Evolutionary conservation across 140 eudicot species (phyloP), one percentile per base, ranked within the genome.

Genomic region (Flaveria floridana): DNA sequence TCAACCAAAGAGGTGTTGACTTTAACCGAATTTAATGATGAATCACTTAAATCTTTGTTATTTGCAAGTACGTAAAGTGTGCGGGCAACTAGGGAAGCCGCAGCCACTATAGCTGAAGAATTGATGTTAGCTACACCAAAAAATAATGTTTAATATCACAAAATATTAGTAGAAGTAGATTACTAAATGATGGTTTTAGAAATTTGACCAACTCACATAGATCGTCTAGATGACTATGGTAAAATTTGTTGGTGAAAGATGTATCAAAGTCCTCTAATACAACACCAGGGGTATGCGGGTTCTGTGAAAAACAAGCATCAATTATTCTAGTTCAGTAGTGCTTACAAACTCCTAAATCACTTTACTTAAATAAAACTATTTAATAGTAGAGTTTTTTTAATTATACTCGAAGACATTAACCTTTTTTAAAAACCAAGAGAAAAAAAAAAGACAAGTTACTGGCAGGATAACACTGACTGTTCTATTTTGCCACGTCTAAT

Each of bases 191-290:
- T 12, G 56, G 65, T 37, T 47, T 26, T 57, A 51, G 62, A 62
- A 72, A 28, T 21, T 19, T 23, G 70, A 77, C 70, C 39, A 73
- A 86, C 98, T 90, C 75, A 94, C 97, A 80, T 18, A 82, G 75
- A 78, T 88, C 91, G 68, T 94, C 99, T 16, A 94, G 82, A 85
- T 94, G 99, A 76, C 99, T 94, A 78, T 94, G 97, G 80, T 94
- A 94, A 77, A 88, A 90, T 18, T 88, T 76, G 85, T 90, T 94
- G 65, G 89, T 68, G 77, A 90, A 94, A 61, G 77, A 68, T 47
- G 88, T 58, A 85, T 94, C 99, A 21, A 94, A 94, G 70, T 94
- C 99, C 80, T 91, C 97, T 74, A 94, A 73, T 70, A 94, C 95
- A 67, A 87, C 72, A 46, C 99, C 99, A 51, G 97, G 80, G 26